Conservation (phyloP, 2,329 filamentous ascomycete species). For the Penicillium sp. region DNA sequence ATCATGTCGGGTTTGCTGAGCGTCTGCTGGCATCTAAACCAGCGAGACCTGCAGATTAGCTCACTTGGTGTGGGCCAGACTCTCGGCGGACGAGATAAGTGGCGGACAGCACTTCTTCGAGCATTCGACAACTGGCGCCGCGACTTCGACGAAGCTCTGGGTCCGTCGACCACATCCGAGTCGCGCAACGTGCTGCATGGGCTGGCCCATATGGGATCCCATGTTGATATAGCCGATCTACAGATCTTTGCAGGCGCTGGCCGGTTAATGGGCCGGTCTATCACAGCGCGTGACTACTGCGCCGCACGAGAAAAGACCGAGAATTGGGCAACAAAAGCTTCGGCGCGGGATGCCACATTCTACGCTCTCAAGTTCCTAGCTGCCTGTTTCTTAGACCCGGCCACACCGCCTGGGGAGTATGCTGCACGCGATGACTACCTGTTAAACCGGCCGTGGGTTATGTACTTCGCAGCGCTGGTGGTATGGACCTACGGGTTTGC, state of each 20-base stretch:
- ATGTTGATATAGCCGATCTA: conserved; percentile 95
- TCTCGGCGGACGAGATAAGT: conserved; percentile 84
- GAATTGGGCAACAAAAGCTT: conserved; percentile 82
- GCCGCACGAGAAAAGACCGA: conserved; percentile 77
- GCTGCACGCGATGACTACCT: conserved; percentile 84
- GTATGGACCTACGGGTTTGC: conserved; percentile 96
- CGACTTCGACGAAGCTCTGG: conserved; percentile 81
- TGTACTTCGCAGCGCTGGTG: conserved; percentile 88
- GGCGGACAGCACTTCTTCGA: conserved; percentile 78
- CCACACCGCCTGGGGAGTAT: conserved; percentile 54
- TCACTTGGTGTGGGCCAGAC: conserved; percentile 78
- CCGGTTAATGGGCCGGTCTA: conserved; percentile 78
- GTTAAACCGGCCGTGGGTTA: conserved; percentile 88
- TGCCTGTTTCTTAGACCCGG: conserved; percentile 66
- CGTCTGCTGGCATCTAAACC: conserved; percentile 97
- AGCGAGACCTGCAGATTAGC: conserved; percentile 88
- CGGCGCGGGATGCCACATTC: conserved; percentile 85
- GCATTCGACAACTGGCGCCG: conserved; percentile 93
- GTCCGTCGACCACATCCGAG: conserved; percentile 70
- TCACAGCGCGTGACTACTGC: conserved; percentile 77
- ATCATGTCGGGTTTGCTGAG: conserved; percentile 92
- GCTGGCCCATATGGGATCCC: conserved; percentile 95
- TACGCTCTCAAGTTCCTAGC: conserved; percentile 87
- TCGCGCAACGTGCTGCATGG: conserved; percentile 87
- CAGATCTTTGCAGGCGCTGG: conserved; percentile 92